Evolutionary conservation across 2,329 filamentous ascomycete genomes (phyloP).

Genomic region (Myriosclerotinia duriaeana): DNA sequence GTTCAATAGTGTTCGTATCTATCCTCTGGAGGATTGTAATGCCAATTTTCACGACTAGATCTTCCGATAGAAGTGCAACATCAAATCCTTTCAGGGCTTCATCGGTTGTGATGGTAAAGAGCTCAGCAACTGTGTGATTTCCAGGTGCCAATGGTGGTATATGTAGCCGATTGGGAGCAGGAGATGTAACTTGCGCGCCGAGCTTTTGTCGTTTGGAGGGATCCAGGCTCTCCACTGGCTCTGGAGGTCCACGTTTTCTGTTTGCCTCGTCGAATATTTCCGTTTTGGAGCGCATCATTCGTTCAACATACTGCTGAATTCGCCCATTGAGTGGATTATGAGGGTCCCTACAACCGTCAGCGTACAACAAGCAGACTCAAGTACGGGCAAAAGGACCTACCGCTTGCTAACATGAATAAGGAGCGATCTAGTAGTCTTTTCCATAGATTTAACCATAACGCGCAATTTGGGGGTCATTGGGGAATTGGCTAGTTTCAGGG

Average conservation of each 20-base stretch:
- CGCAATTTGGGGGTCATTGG: constrained; percentile 76
- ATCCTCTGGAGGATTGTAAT: constrained; percentile 73
- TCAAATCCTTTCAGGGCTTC: constrained; percentile 75
- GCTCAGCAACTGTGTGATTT: constrained; percentile 73
- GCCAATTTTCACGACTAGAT: constrained; percentile 78
- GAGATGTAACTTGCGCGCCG: constrained; percentile 48
- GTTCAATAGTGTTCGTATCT: constrained; percentile 65
- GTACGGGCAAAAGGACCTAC: constrained; percentile 46
- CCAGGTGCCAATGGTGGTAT: constrained; percentile 72
- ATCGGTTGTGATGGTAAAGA: constrained; percentile 83
- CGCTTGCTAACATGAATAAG: constrained; percentile 80
- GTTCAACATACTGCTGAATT: constrained; percentile 85
- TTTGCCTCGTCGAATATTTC: constrained; percentile 77
- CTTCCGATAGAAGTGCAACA: constrained; percentile 72
- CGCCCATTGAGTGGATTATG: constrained; percentile 71
- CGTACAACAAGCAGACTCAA: constrained; percentile 21
- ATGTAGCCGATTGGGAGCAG: constrained; percentile 30
- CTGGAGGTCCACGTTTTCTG: constrained; percentile 72
- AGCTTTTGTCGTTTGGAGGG: constrained; percentile 78
- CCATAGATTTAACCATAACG: constrained; percentile 88
- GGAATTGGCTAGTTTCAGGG: constrained; percentile 73
- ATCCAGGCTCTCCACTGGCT: constrained; percentile 71
- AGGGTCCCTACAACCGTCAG: constrained; percentile 61
- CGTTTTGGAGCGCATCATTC: constrained; percentile 72
- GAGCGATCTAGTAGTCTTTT: constrained; percentile 83